Base-by-base conservation (phyloP, 1,139 yeast genomes). In the Zygotorulaspora mrakii region DNA sequence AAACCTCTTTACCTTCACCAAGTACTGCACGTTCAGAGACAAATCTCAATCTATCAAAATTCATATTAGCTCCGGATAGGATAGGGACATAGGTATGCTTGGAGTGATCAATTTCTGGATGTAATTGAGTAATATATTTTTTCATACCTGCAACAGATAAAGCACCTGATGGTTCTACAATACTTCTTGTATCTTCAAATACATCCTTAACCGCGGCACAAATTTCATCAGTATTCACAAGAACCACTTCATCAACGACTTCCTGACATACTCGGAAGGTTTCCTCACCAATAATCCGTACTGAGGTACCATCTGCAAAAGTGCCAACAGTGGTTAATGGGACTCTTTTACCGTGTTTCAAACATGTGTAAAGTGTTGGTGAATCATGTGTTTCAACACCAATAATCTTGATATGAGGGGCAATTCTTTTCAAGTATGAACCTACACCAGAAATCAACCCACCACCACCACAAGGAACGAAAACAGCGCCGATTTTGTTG, bases 261-360 rank as follows among this genome's bases (percentile, higher is more conserved):
- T 83, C 78, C 50, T 74, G 68, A 52, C 91, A 80, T 16, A 89
- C 73, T 56, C 95, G 73, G 73, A 87, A 91, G 11, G 95, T 83
- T 65, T 94, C 98, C 48, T 81, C 83, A 41, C 99, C 99, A 22
- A 88, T 73, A 9, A 82, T 65, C 57, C 82, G 85, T 31, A 91
- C 99, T 3, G 98, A 96, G n/a, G 99, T 88, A 58, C 98, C 99
- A 64, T 91, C 99, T n/a, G 98, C 98, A 66, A 91, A 91, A n/a
- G 84, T 70, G n/a, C 99, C 99, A 7, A 89, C 97, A 20, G 74
- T 70, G 23, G 71, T 67, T 44, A 94, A 71, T 2, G 70, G 61
- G 10, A 76, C 77, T 50, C 81, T 74, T 39, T 77, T 66, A 22
- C 77, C 73, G 13, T 66, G 58, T 44, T 77, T 59, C 46, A 87